Evolutionary conservation across 176 grass and related monocot genomes (phyloP).

Genomic region (Cocos nucifera): DNA sequence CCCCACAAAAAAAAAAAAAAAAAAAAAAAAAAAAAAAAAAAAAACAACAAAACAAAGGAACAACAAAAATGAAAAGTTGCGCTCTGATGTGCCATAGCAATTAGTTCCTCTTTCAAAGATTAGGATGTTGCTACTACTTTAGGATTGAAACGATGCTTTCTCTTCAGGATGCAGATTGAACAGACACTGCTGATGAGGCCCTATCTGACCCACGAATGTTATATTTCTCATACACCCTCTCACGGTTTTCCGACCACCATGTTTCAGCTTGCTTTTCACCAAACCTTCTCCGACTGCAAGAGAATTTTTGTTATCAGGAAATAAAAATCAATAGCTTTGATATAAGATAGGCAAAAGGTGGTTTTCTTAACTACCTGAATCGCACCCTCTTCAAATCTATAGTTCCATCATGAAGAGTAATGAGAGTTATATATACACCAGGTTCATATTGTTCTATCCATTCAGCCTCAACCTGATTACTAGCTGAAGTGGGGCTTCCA

Average conservation of each 20-base stretch:
- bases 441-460: constrained; percentile 96
- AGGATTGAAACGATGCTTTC: too few relatives aligned
- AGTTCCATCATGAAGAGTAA: constrained; percentile 65
- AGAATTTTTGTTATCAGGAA: background rate
- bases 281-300: constrained; percentile 76
- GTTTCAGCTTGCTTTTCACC: constrained; percentile 78
- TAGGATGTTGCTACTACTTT: too few relatives aligned
- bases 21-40: too few relatives aligned
- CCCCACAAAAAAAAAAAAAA: too few relatives aligned
- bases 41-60: too few relatives aligned
- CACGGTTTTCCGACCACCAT: constrained; percentile 87
- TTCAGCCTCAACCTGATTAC: constrained; percentile 61
- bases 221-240: constrained; percentile 88
- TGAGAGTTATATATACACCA: constrained; percentile 81
- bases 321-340: background rate
- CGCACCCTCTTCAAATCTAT: constrained; percentile 91
- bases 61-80: too few relatives aligned
- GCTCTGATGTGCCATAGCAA: too few relatives aligned
- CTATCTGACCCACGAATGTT: constrained; percentile 51
- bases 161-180: constrained; percentile 9
- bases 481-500: constrained; percentile 32
- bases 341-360: too few relatives aligned
- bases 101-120: too few relatives aligned
- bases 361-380: constrained; percentile 50
- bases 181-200: constrained; percentile 46